phyloP scores from a whole-genome alignment of 2,329 filamentous ascomycete species.

The Pseudogymnoascus sp. region DNA sequence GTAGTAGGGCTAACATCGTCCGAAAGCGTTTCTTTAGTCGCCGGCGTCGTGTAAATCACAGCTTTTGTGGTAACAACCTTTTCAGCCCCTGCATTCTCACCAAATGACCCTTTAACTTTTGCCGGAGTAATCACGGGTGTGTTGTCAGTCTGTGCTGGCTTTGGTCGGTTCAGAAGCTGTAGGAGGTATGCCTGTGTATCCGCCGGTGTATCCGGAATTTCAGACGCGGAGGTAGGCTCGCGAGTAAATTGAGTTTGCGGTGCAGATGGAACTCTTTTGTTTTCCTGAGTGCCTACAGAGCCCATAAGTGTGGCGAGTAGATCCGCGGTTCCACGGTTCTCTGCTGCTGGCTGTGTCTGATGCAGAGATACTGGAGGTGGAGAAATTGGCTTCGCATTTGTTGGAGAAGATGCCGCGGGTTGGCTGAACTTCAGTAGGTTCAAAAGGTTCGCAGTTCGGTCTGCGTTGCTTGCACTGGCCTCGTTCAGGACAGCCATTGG shows the following conservation, averaged over 20 bases:
- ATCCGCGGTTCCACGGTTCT: slow-evolving; percentile 20
- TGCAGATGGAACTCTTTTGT: background rate
- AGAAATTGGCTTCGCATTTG: slow-evolving; percentile 18
- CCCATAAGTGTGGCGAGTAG: slow-evolving; percentile 28
- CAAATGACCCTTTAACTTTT: slow-evolving; percentile 15
- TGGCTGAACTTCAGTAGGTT: slow-evolving; percentile 58
- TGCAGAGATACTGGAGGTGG: slow-evolving; percentile 19
- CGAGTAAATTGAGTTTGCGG: slow-evolving; percentile 17
- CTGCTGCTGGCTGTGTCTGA: slow-evolving; percentile 16
- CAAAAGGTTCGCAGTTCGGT: slow-evolving; percentile 49
- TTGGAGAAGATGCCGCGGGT: slow-evolving; percentile 28
- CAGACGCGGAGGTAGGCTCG: background rate
- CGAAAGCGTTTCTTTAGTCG: slow-evolving; percentile 36
- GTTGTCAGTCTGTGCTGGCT: slow-evolving; percentile 49
- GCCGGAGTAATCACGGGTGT: slow-evolving; percentile 21
- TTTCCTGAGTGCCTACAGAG: slow-evolving; percentile 16
- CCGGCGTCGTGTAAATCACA: slow-evolving; percentile 33
- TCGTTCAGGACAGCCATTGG: slow-evolving; percentile 28
- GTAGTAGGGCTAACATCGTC: slow-evolving; percentile 27
- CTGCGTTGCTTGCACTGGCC: slow-evolving; percentile 30
- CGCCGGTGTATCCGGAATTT: slow-evolving; percentile 33
- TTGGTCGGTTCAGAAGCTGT: slow-evolving; percentile 73
- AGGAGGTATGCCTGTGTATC: slow-evolving; percentile 81
- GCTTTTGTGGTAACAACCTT: slow-evolving; percentile 32
- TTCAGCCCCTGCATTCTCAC: slow-evolving; percentile 30